These are phyloP conservation scores for Zelopaecilomyces penicillatus DNA, from an alignment of 2,329 filamentous ascomycete species.

Conservation along the genomic window DNA sequence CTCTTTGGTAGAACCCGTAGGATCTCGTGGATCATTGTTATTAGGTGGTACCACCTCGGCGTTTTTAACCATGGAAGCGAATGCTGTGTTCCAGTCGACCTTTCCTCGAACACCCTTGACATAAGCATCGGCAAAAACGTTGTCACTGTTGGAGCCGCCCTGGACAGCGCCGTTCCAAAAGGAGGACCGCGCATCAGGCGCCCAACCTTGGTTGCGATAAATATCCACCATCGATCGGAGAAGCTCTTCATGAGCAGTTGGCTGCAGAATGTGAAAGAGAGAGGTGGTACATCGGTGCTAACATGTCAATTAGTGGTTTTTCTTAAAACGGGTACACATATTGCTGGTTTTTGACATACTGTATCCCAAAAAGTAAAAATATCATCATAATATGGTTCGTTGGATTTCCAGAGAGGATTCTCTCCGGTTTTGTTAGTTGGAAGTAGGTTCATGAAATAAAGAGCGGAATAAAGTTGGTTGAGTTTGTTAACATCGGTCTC, in stretches of 20 bases:
- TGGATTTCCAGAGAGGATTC: conserved; percentile 56
- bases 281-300: conserved; percentile 56
- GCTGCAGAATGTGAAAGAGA: conserved; percentile 58
- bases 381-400: conserved; percentile 64
- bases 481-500: conserved; percentile 47
- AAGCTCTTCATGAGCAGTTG: conserved; percentile 53
- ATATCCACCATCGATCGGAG: conserved; percentile 61
- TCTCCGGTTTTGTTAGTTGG: conserved; percentile 64
- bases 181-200: conserved; percentile 58
- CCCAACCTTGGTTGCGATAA: conserved; percentile 55
- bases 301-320: conserved; percentile 8
- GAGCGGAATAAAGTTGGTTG: conserved; percentile 54
- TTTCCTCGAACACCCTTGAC: conserved; percentile 56
- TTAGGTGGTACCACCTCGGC: conserved; percentile 55
- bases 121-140: conserved; percentile 63
- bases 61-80: conserved; percentile 56
- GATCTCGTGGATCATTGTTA: conserved; percentile 48
- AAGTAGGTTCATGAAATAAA: conserved; percentile 63
- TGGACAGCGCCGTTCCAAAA: conserved; percentile 63
- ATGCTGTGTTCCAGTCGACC: conserved; percentile 57
- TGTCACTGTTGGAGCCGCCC: conserved; percentile 63
- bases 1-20: conserved; percentile 55
- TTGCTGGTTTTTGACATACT: conserved; percentile 7
- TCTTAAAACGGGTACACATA: background rate
- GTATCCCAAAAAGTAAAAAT: conserved; percentile 61